Conservation (phyloP, 768 basidiomycete genomes). For the Pisolithus microcarpus region DNA sequence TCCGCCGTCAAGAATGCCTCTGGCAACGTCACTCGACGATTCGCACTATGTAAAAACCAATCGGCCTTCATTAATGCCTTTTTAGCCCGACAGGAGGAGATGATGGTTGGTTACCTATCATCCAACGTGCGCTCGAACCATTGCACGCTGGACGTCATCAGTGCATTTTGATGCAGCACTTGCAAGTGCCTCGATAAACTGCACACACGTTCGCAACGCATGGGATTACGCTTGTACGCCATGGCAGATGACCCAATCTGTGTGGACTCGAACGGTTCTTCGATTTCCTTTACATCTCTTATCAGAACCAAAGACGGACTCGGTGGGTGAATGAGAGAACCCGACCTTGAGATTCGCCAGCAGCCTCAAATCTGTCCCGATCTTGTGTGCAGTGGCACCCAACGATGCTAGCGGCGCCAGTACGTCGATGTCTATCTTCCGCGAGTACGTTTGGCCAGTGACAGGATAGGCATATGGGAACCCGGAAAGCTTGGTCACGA, state of each 20-base stretch:
- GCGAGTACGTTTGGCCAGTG: slow-evolving; percentile 96
- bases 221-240: slow-evolving; percentile 99
- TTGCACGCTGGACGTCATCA: slow-evolving; percentile 91
- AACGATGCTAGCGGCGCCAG: slow-evolving; percentile 83
- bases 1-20: slow-evolving; percentile 97
- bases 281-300: too few species aligned
- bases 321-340: not conserved
- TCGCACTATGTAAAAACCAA: slow-evolving; percentile 54
- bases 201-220: slow-evolving; percentile 97
- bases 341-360: slow-evolving; percentile 85
- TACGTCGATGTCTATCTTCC: slow-evolving; percentile 95
- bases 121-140: slow-evolving; percentile 99
- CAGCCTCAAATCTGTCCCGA: slow-evolving; percentile 90
- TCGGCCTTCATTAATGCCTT: not conserved
- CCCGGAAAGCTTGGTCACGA: slow-evolving; percentile 86
- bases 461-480: slow-evolving; percentile 96
- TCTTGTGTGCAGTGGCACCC: slow-evolving; percentile 96
- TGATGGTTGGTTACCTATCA: slow-evolving; percentile 82
- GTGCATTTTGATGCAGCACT: slow-evolving; percentile 91
- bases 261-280: slow-evolving; percentile 31
- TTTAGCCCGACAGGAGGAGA: not conserved
- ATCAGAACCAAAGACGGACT: too few species aligned
- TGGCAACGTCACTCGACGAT: slow-evolving; percentile 91
- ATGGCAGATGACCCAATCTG: slow-evolving; percentile 97
- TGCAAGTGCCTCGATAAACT: slow-evolving; percentile 93